These are phyloP conservation scores for Pythium guiyangense DNA, from an alignment of 352 stramenopile genomes.

Conservation along the genomic window DNA sequence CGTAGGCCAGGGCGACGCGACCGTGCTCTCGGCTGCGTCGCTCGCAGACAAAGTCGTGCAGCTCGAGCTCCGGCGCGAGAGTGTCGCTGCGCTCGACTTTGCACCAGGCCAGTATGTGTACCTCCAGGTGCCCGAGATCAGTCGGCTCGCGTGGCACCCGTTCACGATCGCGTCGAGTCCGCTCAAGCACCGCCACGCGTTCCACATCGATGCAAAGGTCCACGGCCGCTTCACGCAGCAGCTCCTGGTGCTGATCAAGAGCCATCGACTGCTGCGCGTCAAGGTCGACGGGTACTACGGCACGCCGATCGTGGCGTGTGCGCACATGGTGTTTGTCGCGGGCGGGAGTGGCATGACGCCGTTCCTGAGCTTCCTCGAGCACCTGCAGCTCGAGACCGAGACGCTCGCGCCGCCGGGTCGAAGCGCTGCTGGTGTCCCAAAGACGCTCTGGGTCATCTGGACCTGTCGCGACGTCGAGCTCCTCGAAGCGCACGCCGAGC, in stretches of 20 bases:
- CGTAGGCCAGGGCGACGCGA: constrained; percentile 33
- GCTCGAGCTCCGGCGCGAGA: constrained; percentile 45
- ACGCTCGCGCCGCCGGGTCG: neutral
- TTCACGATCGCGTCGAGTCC: constrained; percentile 72
- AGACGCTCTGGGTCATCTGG: constrained; percentile 50
- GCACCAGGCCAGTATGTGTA: constrained; percentile 68
- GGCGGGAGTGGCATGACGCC: constrained; percentile 71
- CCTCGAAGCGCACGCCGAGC: constrained; percentile 30
- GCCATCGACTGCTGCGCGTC: constrained; percentile 33
- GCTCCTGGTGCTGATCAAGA: constrained; percentile 41
- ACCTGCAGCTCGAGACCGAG: constrained; percentile 35
- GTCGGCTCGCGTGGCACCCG: constrained; percentile 57
- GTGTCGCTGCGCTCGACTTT: constrained; percentile 27
- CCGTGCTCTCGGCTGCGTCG: constrained; percentile 30
- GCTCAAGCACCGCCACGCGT: constrained; percentile 29
- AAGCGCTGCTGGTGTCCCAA: constrained; percentile 17
- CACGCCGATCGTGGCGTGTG: constrained; percentile 30
- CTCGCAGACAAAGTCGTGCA: constrained; percentile 48
- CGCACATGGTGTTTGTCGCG: constrained; percentile 65
- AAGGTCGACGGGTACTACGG: constrained; percentile 74
- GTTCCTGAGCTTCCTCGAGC: constrained; percentile 61
- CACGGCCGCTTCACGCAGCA: constrained; percentile 53
- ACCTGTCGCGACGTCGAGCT: constrained; percentile 45
- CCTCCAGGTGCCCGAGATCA: constrained; percentile 51
- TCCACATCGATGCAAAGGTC: constrained; percentile 57